Evolutionary conservation across 1,284 basidiomycete genomes (phyloP), one percentile per base, ranked within the genome.

Genomic region (Malassezia brasiliensis): DNA sequence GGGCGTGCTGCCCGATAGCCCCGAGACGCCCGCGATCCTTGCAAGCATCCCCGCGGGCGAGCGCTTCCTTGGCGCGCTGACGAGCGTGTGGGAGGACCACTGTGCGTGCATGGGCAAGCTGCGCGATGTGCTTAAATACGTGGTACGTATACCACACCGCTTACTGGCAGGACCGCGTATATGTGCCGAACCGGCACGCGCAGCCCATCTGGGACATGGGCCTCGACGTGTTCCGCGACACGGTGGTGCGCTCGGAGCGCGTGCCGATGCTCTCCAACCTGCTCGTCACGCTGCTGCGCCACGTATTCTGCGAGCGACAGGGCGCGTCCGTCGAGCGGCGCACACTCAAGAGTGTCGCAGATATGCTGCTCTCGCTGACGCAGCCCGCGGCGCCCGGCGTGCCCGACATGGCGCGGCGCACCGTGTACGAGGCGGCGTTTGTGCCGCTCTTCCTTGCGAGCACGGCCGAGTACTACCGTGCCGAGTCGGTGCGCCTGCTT

Each of bases 21-120:
- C 67, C 22, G 56, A 62, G 5, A 62, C 65, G 3, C 72, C 69
- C 41, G 62, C 64, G 22, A 60, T 73, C 17, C 38, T 57, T 1
- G 68, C 73, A 9, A 62, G 65, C 39, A 66, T 69, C 41, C 70
- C 79, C 65, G 88, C 90, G 69, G 86, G 85, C 1, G 91, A 96
- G 72, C 77, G 84, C 44, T 81, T 96, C 56, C 77, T 96, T 67
- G 90, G 86, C 70, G 85, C 88, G 12, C 68, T 96, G 58, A 83
- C 83, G 67, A 81, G 82, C 42, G 86, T 93, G 1, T 98, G 94
- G 93, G 87, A 93, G 59, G 90, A 96, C 73, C 93, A 98, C 76
- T 84, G 81, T 6, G 83, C 85, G 12, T 90, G 86, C 75, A 89
- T 96, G 87, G 80, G 81, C 40, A 90, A 91, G 74, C 76, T 99